These are phyloP conservation scores for Glycine soja DNA, from an alignment of 306 rosid species.

Conservation along the genomic window DNA sequence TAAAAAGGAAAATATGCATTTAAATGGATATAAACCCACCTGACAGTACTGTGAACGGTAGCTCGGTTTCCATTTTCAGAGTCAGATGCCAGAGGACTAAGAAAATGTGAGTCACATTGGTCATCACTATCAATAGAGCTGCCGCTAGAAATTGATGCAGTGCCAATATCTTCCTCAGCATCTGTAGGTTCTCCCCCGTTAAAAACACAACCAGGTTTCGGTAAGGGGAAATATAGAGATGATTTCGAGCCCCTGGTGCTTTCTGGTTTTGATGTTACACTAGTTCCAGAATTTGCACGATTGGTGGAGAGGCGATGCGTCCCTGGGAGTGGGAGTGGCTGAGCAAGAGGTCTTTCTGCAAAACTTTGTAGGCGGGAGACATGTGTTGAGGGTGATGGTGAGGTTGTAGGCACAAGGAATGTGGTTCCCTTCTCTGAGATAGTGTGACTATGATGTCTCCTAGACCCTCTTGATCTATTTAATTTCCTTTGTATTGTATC, in stretches of 20 bases:
- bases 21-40: slow-evolving; percentile 53
- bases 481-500: slow-evolving; percentile 68
- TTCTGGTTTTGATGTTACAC: slow-evolving; percentile 57
- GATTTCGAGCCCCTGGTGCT: slow-evolving; percentile 57
- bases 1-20: not conserved
- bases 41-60: slow-evolving; percentile 52
- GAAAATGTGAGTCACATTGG: slow-evolving; percentile 60
- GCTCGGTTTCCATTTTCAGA: slow-evolving; percentile 60
- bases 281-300: slow-evolving; percentile 63
- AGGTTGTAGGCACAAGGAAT: slow-evolving; percentile 62
- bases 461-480: slow-evolving; percentile 61
- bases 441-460: slow-evolving; percentile 59
- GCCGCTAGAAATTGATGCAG: slow-evolving; percentile 70
- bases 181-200: slow-evolving; percentile 58
- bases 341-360: slow-evolving; percentile 68
- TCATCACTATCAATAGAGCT: slow-evolving; percentile 64
- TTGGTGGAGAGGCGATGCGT: slow-evolving; percentile 52
- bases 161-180: slow-evolving; percentile 68
- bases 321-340: slow-evolving; percentile 73
- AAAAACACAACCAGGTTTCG: slow-evolving; percentile 62
- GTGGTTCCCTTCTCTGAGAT: slow-evolving; percentile 64
- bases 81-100: slow-evolving; percentile 66
- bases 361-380: slow-evolving; percentile 76
- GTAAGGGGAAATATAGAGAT: slow-evolving; percentile 60
- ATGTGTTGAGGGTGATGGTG: slow-evolving; percentile 68